Evolutionary conservation across 352 stramenopile genomes (phyloP).

Genomic region (Elongisporangium undulatum): DNA sequence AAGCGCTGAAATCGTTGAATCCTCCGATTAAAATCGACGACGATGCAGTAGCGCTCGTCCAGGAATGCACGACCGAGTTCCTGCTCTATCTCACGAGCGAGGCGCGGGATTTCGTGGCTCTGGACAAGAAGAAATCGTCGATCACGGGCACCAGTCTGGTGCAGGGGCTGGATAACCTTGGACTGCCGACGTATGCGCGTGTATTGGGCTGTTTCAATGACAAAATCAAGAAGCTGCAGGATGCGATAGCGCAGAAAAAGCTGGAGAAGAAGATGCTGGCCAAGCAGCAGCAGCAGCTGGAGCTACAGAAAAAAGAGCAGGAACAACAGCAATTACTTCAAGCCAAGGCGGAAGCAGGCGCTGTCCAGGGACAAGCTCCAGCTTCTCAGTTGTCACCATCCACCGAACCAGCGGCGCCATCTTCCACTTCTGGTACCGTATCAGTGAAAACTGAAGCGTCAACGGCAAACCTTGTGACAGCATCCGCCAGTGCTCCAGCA

Average conservation of each 20-base stretch:
- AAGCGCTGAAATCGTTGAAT: background rate
- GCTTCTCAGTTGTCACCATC: background rate
- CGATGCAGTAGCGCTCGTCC: conserved; percentile 72
- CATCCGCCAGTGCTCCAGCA: background rate
- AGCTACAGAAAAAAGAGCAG: conserved; percentile 7
- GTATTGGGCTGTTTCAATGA: conserved; percentile 60
- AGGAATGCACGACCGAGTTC: conserved; percentile 85
- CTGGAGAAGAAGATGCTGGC: conserved; percentile 48
- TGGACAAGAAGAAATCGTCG: conserved; percentile 64
- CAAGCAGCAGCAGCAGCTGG: conserved; percentile 27
- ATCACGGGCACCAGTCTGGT: conserved; percentile 63
- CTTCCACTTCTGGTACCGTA: background rate
- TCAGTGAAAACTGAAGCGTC: conserved; percentile 1
- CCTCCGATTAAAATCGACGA: conserved; percentile 66
- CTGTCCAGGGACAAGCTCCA: background rate
- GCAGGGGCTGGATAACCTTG: conserved; percentile 62
- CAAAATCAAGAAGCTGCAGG: conserved; percentile 64
- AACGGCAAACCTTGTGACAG: conserved; percentile 1
- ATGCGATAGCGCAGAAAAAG: conserved; percentile 53
- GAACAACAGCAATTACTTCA: background rate
- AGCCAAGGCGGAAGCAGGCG: background rate
- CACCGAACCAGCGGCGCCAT: background rate
- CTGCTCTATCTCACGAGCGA: conserved; percentile 81
- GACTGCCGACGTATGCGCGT: conserved; percentile 59
- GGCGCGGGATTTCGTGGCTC: conserved; percentile 51